Percentiles rank a stretch among this genome's conserved stretches.
Conservation (phyloP, 768 basidiomycete genomes). For the Suillus lakei region DNA sequence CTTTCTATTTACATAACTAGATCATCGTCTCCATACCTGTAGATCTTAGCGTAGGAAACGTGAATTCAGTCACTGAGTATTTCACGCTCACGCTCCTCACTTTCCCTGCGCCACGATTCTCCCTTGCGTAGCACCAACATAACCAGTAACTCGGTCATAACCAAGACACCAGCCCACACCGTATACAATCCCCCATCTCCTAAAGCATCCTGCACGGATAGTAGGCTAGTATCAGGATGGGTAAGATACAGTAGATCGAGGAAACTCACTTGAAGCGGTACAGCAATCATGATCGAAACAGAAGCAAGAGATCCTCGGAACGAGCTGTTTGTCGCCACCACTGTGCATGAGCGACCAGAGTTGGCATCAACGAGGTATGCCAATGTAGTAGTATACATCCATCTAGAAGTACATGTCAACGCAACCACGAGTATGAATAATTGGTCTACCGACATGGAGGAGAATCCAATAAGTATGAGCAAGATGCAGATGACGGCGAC, state of each 20-base stretch:
- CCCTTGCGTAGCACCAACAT: conserved; percentile 65
- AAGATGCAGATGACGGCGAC: conserved; percentile 74
- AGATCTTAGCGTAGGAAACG: no score
- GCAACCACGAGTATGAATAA: background rate
- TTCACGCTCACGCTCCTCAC: conserved; percentile 46
- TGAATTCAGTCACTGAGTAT: background rate
- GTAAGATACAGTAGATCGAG: background rate
- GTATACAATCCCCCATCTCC: conserved; percentile 86
- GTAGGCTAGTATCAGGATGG: background rate
- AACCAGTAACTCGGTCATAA: conserved; percentile 57
- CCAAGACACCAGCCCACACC: conserved; percentile 60
- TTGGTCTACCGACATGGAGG: conserved; percentile 60
- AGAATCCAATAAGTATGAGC: conserved; percentile 76
- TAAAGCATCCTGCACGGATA: conserved; percentile 53
- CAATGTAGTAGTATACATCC: conserved; percentile 63
- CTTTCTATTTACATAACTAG: no score
- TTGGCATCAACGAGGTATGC: conserved; percentile 91
- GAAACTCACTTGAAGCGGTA: conserved; percentile 60
- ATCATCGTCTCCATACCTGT: no score
- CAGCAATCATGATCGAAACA: conserved; percentile 72
- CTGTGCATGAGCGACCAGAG: conserved; percentile 74
- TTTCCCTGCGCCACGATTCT: conserved; percentile 56
- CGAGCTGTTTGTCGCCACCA: conserved; percentile 75
- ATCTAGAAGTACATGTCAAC: conserved; percentile 35
- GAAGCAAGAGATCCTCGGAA: conserved; percentile 76